Evolutionary conservation across 1,139 yeast species (phyloP).

Genomic region (Kodamaea fungicola): DNA sequence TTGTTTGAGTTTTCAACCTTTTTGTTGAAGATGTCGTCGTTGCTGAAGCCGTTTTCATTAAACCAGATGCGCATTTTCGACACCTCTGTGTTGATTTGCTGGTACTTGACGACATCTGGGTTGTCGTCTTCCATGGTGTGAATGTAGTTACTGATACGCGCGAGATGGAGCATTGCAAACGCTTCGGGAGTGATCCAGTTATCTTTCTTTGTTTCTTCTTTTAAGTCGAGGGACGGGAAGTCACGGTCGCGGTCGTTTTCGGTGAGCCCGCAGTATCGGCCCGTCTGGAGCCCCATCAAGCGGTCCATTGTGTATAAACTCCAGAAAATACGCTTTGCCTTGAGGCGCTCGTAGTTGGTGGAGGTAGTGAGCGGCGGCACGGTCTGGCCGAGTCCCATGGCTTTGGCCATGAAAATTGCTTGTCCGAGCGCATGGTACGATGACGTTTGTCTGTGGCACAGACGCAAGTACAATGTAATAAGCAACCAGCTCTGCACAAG

Average conservation of each 20-base stretch:
- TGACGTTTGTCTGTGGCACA: constrained; percentile 57
- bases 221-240: constrained; percentile 34
- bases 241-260: constrained; percentile 30
- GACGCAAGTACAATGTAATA: constrained; percentile 50
- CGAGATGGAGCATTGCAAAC: constrained; percentile 44
- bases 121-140: constrained; percentile 28
- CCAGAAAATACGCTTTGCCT: constrained; percentile 58
- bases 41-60: constrained; percentile 33
- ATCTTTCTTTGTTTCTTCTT: constrained; percentile 33
- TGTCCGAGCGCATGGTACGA: constrained; percentile 50
- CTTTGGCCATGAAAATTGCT: constrained; percentile 52
- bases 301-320: constrained; percentile 55
- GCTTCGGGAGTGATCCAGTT: constrained; percentile 56
- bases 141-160: constrained; percentile 35
- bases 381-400: constrained; percentile 51
- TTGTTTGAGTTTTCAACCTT: constrained; percentile 4
- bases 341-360: constrained; percentile 46
- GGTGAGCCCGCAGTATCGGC: constrained; percentile 43
- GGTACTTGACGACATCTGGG: constrained; percentile 27
- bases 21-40: constrained; percentile 21
- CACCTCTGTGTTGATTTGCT: constrained; percentile 34
- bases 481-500: constrained; percentile 62
- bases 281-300: constrained; percentile 52
- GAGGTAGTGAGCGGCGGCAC: constrained; percentile 16
- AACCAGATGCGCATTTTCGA: constrained; percentile 31